Conservation (phyloP, 306 rosid genomes). For the Cucurbita pepo region DNA sequence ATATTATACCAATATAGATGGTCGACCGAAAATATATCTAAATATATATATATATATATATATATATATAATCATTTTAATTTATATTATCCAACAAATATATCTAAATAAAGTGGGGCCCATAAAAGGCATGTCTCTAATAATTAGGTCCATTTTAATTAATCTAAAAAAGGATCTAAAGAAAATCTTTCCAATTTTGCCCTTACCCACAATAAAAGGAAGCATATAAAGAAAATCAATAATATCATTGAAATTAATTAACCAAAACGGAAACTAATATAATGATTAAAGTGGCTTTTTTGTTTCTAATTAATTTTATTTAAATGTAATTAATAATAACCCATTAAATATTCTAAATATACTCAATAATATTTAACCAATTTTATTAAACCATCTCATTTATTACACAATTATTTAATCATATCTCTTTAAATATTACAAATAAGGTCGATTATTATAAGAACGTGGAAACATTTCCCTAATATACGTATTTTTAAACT, state of each 20-base stretch:
- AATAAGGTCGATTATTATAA: too few species aligned
- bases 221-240: background rate
- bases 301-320: background rate
- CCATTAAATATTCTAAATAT: background rate
- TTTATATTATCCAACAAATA: background rate
- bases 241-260: background rate
- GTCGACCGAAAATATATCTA: too few species aligned
- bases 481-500: too few species aligned
- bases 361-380: too few species aligned
- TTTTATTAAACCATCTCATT: too few species aligned
- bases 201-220: slow-evolving; percentile 2
- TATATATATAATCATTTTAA: too few species aligned
- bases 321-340: background rate
- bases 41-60: too few species aligned
- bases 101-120: background rate
- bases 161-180: background rate
- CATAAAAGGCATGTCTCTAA: slow-evolving; percentile 6
- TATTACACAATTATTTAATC: too few species aligned
- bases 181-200: background rate
- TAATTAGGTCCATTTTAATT: background rate
- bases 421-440: too few species aligned
- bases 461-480: too few species aligned
- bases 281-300: background rate
- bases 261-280: slow-evolving; percentile 2
- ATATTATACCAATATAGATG: too few species aligned